Evolutionary conservation across 2,329 filamentous ascomycete genomes (phyloP), one percentile per base, ranked within the genome.

Genomic region (Blumeria hordei): DNA sequence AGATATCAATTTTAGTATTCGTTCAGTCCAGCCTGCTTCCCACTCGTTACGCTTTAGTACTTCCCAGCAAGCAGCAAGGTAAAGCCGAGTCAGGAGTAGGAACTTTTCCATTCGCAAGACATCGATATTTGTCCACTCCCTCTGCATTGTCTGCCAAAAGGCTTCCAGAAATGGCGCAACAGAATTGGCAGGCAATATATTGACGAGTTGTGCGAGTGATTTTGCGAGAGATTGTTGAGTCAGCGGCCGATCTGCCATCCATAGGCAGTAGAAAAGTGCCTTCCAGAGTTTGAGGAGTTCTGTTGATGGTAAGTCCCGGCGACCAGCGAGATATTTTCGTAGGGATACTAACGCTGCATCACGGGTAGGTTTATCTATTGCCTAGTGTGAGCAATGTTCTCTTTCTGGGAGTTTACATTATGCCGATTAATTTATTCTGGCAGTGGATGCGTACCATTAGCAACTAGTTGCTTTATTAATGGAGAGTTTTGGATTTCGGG

Each of bases 281-380:
- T 93, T 94, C 87, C 88, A 94, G 60, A 96, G 76, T 71, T 94
- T 94, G 58, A 90, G 73, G 53, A 86, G 72, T 60, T 94, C 88
- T 60, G 83, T 67, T 43, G 77, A 71, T 16, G 77, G 70, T 58
- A 95, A 77, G 55, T 74, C 67, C 55, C 71, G 67, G 43, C 76
- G 55, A 74, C 58, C 60, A 4, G 77, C 74, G 66, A 96, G 81
- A 72, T 85, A 95, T 53, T 78, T 75, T 60, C 80, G 78, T 33
- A 96, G 80, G 51, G 83, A 85, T 54, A 76, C 71, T 66, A 95
- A 76, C 55, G 88, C 85, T 59, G 83, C 75, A 65, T 83, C 84
- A 65, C 87, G 84, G 56, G 78, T 78, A 68, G 80, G 81, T 65
- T 83, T 80, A 69, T 93, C 87, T 93, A 63, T 33, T 45, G 16